Conservation (phyloP, 225 moss, liverwort and hornwort species). For the Straminergon stramineum region DNA sequence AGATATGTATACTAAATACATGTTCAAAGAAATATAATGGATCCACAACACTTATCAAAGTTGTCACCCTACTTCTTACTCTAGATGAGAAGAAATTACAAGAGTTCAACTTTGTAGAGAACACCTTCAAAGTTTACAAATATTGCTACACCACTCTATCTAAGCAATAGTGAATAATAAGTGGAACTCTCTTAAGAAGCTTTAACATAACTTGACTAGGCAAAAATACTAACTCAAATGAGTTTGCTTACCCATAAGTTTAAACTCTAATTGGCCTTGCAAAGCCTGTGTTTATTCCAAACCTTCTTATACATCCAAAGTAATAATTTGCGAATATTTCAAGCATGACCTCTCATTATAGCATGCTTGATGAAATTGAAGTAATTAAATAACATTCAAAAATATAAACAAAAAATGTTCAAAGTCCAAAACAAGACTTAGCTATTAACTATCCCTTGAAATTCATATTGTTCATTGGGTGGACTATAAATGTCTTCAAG, state of each 20-base stretch:
- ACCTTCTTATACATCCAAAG: not conserved
- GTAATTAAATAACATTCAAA: not conserved
- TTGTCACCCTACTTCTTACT: not conserved
- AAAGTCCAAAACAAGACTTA: not conserved
- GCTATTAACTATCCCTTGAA: accelerated
- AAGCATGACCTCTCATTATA: not conserved
- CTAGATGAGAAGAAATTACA: not conserved
- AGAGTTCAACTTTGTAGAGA: not conserved
- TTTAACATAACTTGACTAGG: not conserved
- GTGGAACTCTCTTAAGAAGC: not conserved
- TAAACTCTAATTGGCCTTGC: not conserved
- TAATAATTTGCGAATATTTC: not conserved
- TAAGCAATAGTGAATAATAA: not conserved
- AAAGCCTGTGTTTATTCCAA: too few species aligned
- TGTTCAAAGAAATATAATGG: not conserved
- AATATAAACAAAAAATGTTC: not conserved
- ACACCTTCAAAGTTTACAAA: not conserved
- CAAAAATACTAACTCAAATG: not conserved
- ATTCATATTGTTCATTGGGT: accelerated
- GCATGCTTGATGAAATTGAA: not conserved
- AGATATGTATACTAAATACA: not conserved
- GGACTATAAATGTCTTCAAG: not conserved
- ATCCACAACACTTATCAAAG: not conserved
- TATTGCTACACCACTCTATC: not conserved
- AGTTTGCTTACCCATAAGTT: not conserved